Evolutionary conservation across 1,284 basidiomycete genomes (phyloP), one percentile per base, ranked within the genome.

Genomic region (Malassezia sp.): DNA sequence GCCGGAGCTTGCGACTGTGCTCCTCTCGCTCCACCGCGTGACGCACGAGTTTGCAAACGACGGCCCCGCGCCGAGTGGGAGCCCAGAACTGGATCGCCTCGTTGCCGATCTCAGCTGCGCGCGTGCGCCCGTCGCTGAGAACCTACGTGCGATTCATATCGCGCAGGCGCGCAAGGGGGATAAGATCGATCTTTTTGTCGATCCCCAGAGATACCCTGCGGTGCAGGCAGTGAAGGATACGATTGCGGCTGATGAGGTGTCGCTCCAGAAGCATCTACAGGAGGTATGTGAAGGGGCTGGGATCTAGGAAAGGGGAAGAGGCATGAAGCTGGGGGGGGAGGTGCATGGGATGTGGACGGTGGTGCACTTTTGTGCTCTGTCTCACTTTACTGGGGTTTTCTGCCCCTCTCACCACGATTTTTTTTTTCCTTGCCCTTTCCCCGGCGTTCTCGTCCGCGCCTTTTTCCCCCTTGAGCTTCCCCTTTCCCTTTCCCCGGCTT

Each of bases 1-100:
- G 0, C 77, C 81, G 59, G 91, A 97, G 67, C 76, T 96, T 4
- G 79, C 80, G 0, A 73, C 79, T 4, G 74, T 96, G 14, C 75
- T 96, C 1, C 75, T 80, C 5, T 81, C 84, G 2, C 83, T 95
- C 50, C 75, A 79, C 31, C 82, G 81, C 34, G 75, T 91, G 31
- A 81, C 80, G 0, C 73, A 73, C 23, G 78, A 83, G 5, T 88
- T 87, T 57, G 67, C 73, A 1, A 72, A 77, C 11, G 52, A 55
- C 8, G 71, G 73, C 20, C 72, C 72, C 12, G 68, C 74, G 2
- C 73, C 76, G 3, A 75, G 76, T 14, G 77, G 78, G 2, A 81
- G 39, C 4, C 55, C 61, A 0, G 56, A 90, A 30, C 73, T 96
- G 34, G 84, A 84, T 55, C 76, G 79, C 7, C 80, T 88, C 21